Evolutionary conservation across 75 land plant genomes (phyloP).

Genomic region (Adiantum capillusveneris): DNA sequence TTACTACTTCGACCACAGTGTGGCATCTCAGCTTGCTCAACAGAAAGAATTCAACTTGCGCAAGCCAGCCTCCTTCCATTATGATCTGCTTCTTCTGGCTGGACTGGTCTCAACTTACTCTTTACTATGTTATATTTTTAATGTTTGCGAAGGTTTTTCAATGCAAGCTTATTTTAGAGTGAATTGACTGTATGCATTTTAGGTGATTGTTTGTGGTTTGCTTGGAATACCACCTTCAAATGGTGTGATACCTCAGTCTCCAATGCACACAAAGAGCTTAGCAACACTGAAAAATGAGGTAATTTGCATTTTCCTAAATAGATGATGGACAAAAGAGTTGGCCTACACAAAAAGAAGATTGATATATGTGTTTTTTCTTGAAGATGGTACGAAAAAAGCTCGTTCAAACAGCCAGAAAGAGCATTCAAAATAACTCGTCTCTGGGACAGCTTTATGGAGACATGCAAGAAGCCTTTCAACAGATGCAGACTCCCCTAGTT

Average conservation of each 20-base stretch:
- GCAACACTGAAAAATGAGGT: constrained; percentile 91
- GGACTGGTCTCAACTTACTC: not conserved
- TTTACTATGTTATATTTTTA: not conserved
- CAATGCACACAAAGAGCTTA: constrained; percentile 88
- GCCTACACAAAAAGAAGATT: not conserved
- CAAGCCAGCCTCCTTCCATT: constrained; percentile 77
- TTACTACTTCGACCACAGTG: constrained; percentile 92
- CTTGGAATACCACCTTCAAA: constrained; percentile 93
- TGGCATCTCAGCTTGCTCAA: constrained; percentile 90
- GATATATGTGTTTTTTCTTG: not conserved
- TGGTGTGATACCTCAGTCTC: constrained; percentile 94
- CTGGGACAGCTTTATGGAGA: constrained; percentile 46
- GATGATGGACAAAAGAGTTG: too few species aligned
- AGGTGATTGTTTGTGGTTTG: constrained; percentile 64
- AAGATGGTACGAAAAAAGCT: constrained; percentile 67
- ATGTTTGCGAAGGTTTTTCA: not conserved
- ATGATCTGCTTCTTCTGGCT: constrained; percentile 59
- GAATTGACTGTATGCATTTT: not conserved
- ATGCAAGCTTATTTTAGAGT: not conserved
- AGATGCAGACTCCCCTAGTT: constrained; percentile 79
- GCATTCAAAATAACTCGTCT: constrained; percentile 44
- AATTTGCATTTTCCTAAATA: not conserved
- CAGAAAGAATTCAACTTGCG: constrained; percentile 80
- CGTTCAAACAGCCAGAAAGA: constrained; percentile 47
- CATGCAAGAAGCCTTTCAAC: constrained; percentile 72